Base-by-base conservation (phyloP, 73 alveolate genomes). In the Paraurostyla sp. region DNA sequence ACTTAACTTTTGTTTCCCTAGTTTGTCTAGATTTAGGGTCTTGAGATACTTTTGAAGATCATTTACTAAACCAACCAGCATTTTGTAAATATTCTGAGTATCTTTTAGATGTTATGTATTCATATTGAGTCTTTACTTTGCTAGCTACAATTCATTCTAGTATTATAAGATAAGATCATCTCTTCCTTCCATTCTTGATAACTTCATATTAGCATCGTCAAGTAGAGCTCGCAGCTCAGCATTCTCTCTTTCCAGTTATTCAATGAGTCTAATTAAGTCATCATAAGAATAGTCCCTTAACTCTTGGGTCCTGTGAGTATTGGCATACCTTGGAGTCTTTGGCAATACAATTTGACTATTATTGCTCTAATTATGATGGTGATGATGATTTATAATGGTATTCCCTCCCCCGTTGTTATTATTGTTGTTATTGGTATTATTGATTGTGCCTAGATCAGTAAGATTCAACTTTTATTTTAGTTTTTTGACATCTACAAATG, bases 141-240 rank as follows among this genome's bases (percentile, higher is more conserved):
- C 86, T 40, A 73, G 33, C 30, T 73, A 16, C 49, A 73, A 50
- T 49, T 73, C 86, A 73, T 49, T 48, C 46, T 73, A 56, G 27
- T 73, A 73, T 45, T 73, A 35, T 73, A 73, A 32, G 46, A 73
- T 73, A 6, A 73, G 71, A 29, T 73, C 86, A 45, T 73, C 86
- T 73, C 86, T 73, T 18, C 30, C 20, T 45, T 73, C 86, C 86
- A 73, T 46, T 73, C 71, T 73, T 0, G n/a, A 6, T n/a, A 73
- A 38, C 35, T 48, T 22, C 11, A 4, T 73, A 4, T 33, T 18
- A 18, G 65, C 71, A 13, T 73, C 86, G 6, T 45, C 11, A 1
- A 73, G 18, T 0, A 43, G 46, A 3, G 42, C 22, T 73, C 86
- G 6, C 41, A 73, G 27, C 29, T 73, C 86, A 13, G 86, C 86